Evolutionary conservation across 2,329 filamentous ascomycete species (phyloP).

Genomic region (Fusarium buharicum): DNA sequence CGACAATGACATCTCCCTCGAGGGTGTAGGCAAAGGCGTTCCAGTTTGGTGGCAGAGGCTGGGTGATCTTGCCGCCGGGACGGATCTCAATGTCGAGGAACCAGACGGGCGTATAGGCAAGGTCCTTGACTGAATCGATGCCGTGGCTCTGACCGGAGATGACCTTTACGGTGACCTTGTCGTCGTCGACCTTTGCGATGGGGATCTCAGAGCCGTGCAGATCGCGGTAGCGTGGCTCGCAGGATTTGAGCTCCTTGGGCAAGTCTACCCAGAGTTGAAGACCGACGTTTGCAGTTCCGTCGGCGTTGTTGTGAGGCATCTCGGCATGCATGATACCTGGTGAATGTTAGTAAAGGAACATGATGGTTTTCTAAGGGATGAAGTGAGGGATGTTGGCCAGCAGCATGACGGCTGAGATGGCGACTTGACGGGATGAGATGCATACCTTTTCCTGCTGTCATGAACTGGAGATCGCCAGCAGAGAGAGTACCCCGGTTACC

Average conservation of each 20-base stretch:
- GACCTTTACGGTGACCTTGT: constrained; percentile 83
- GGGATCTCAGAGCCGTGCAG: constrained; percentile 84
- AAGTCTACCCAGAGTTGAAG: constrained; percentile 97
- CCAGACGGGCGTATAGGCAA: constrained; percentile 98
- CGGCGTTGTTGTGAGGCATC: constrained; percentile 84
- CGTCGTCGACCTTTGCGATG: constrained; percentile 73
- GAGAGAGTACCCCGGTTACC: constrained; percentile 86
- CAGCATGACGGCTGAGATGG: neutral
- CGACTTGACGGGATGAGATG: neutral
- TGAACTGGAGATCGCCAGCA: constrained; percentile 94
- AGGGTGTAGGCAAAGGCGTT: constrained; percentile 91
- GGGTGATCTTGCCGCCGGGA: constrained; percentile 80
- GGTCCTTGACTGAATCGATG: constrained; percentile 85
- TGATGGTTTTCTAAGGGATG: too few relatives aligned
- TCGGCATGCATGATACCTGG: constrained; percentile 92
- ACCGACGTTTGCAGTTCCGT: constrained; percentile 82
- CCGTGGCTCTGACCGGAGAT: constrained; percentile 88
- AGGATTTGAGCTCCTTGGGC: constrained; percentile 81
- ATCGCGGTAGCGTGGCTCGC: constrained; percentile 93
- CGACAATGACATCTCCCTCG: constrained; percentile 75
- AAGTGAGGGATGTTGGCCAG: neutral
- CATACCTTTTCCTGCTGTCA: constrained; percentile 79
- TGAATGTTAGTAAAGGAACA: neutral
- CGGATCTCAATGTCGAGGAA: constrained; percentile 83
- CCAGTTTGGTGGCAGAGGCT: constrained; percentile 82